Evolutionary conservation across 768 basidiomycete species (phyloP), one percentile per base, ranked within the genome.

Genomic region (Trametes cinnabarina): DNA sequence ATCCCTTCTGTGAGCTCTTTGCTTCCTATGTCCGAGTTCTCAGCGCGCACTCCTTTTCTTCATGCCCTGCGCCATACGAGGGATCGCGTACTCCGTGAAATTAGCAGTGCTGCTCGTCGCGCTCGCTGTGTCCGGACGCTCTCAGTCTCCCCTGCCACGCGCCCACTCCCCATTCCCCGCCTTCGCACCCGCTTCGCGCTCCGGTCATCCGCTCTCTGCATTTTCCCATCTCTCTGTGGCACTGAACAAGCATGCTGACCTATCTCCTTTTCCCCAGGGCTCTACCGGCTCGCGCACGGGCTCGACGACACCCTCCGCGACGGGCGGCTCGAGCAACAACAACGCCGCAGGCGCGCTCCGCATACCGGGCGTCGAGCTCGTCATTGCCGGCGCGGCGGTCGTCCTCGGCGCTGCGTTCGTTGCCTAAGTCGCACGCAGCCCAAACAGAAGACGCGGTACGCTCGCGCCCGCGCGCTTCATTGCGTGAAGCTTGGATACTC

Each of bases 351-450:
- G 19, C 19, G 9, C 47, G 0, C 30, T 48, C 22, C 35, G 39
- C 20, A 39, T 17, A 14, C 23, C 46, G 15, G 58, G 51, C 7
- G 8, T 59, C 46, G 42, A 53, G 51, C 12, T 54, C 14, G 30
- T 49, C 28, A 23, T 53, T n/a, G 58, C 51, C 1, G 58, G 51
- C 20, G 58, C 51, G 15, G 58, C 58, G 8, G 46, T 53, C 47
- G 46, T 49, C 47, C 51, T 59, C 51, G 58, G 51, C 22, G 58
- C 46, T 15, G 58, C 40, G 37, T 39, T 59, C 51, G 47, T 48
- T 26, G 58, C 46, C 10, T 59, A 20, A 53, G 19, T 12, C 37
- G 19, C 12, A 32, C 28, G 22, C 10, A 26, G 7, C 7, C 20
- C n/a, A n/a, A n/a, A n/a, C n/a, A n/a, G n/a, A n/a, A n/a, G n/a